Base-by-base conservation (phyloP, 2,329 filamentous ascomycete species). In the Fusarium sarcochroum region DNA sequence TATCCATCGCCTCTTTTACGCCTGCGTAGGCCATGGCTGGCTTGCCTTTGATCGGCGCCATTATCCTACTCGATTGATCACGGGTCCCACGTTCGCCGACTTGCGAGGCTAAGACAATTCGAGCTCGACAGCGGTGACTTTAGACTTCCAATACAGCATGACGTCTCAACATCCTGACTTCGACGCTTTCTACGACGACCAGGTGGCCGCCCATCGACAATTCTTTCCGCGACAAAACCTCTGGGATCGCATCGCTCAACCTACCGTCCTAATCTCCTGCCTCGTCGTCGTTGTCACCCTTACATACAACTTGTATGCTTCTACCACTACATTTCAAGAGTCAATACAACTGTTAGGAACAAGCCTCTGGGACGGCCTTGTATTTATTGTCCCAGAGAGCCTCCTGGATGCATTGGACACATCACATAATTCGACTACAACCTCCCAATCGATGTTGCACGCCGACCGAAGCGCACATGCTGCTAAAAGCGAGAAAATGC, bases 401-500 rank as follows among this genome's bases (percentile, higher is more conserved):
- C 73, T 91, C 1, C 77, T 93, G 35, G 85, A 88, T 78, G 80
- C 84, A 53, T 66, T 90, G 68, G 86, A 90, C 75, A 74, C 78
- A 77, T 88, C 81, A 84, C 83, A 86, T 65, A 83, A 81, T 75
- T 84, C 81, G 64, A 82, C 80, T 60, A 78, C 82, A 17, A 76
- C 82, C 45, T 79, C 82, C 13, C 73, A 73, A 53, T 76, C 80
- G 38, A 80, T 76, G 78, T 79, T 64, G 68, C 75, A 76, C 75
- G 76, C 73, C 62, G 79, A 72, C 55, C 78, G 77, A 61, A 81
- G 74, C 69, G 84, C 78, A 41, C 82, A 85, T 80, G 83, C 83
- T 17, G 84, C 85, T 25, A 94, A 93, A 78, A 89, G 87, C 75
- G 86, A 90, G 69, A 84, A 85, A 11, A 85, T 93, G 80, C 84